Evolutionary conservation across 768 basidiomycete genomes (phyloP).

Genomic region (Phylloporus arenicola): DNA sequence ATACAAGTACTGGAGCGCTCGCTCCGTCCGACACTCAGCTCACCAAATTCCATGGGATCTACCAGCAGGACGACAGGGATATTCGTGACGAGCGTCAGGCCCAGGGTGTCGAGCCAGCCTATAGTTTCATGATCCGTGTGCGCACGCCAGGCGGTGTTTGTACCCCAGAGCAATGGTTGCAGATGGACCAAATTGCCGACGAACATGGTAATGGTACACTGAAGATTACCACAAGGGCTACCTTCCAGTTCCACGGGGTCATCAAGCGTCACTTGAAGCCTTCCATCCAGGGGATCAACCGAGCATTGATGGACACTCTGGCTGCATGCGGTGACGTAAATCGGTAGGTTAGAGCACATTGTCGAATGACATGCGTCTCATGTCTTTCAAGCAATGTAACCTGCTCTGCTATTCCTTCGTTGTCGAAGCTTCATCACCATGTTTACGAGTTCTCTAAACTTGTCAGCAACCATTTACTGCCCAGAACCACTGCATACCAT

Average conservation of each 20-base stretch:
- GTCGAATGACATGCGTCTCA: constrained; percentile 4
- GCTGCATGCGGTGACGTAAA: constrained; percentile 99
- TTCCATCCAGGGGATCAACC: constrained; percentile 94
- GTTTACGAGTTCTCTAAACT: constrained; percentile 81
- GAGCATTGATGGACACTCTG: constrained; percentile 84
- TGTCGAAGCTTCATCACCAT: constrained; percentile 80
- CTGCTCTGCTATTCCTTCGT: constrained; percentile 83
- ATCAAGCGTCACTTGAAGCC: constrained; percentile 96
- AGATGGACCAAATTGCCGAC: constrained; percentile 94
- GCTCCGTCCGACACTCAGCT: constrained; percentile 88
- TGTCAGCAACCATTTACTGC: constrained; percentile 82
- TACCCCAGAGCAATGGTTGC: constrained; percentile 84
- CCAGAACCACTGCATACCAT: constrained; percentile 90
- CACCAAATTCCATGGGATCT: constrained; percentile 97
- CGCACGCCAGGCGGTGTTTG: constrained; percentile 97
- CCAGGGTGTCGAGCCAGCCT: constrained; percentile 92
- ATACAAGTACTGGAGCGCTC: constrained; percentile 84
- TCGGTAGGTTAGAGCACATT: constrained; percentile 42
- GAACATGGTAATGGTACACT: constrained; percentile 91
- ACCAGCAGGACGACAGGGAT: constrained; percentile 97
- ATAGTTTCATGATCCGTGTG: constrained; percentile 97
- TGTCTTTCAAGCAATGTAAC: constrained; percentile 66
- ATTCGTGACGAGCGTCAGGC: constrained; percentile 93
- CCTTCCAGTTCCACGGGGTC: constrained; percentile 99
- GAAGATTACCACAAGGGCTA: constrained; percentile 96